Evolutionary conservation across 768 basidiomycete genomes (phyloP), one percentile per base, ranked within the genome.

Genomic region (Psilocybe cyanescens): DNA sequence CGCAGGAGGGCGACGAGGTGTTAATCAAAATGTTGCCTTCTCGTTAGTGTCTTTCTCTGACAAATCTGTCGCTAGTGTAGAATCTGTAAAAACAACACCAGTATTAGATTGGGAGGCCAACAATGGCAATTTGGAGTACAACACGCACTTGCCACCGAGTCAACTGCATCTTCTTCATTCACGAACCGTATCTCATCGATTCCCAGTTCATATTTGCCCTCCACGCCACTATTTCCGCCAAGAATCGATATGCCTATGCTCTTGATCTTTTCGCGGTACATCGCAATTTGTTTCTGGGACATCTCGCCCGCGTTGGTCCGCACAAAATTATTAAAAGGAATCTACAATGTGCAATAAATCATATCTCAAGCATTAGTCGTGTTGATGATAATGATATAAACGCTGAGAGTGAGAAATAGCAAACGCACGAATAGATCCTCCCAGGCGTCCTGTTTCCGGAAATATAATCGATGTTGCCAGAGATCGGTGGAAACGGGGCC

Each of bases 391-490:
- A 24, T 24, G 24, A 2, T 24, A 24, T 24, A 24, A 24, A 24
- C 24, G 24, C 24, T 24, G 33, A 35, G 33, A 35, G 11, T 35
- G 57, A 51, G 12, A 37, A 31, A n/a, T 35, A 47, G 33, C 33
- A 2, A 7, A 53, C 88, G 67, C 64, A 92, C 93, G 68, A 88
- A 88, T 14, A 96, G 72, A 68, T 94, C 88, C 71, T 95, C 90
- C 94, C 94, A 96, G 3, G 79, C 76, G 28, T 88, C 83, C 29
- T 79, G 76, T 57, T 84, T 82, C 53, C 82, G 79, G 71, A 95
- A 91, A 75, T 85, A 92, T n/a, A 99, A 79, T 35, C 93, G 84
- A 67, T 98, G 95, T 71, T 97, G 97, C 89, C 92, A 99, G n/a
- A 99, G 78, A 71, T 97, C 94, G 39, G 87, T 90, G 53, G 87